Base-by-base conservation (phyloP, 495 filamentous ascomycete species). In the Pseudoneurospora amorphoporcata region DNA sequence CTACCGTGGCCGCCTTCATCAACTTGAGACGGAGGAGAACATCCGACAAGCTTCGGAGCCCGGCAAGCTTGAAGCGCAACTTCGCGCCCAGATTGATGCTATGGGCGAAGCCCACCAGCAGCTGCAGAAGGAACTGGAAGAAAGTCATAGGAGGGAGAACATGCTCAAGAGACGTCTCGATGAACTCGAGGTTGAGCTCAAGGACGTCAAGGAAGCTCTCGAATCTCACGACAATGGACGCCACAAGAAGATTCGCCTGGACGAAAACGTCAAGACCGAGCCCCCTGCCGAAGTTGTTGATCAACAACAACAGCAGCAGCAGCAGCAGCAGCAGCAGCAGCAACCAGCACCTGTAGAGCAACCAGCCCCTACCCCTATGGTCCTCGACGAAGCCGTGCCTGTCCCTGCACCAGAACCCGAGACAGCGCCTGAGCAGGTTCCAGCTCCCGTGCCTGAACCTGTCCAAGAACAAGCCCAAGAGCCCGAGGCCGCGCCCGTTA, bases 1-100 rank as follows among this genome's bases (percentile, higher is more conserved):
- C 37, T 98, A 96, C 84, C 87, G 92, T 39, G 92, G 92, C n/a
- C 90, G 94, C 35, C 91, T 98, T 47, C 87, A 87, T 19, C 93
- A 98, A 78, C 87, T 97, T 2, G 95, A 99, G 73, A 87, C 91
- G 73, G 91, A 90, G 74, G 92, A 95, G 37, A 72, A 38, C 10
- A 69, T 77, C 84, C 85, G 69, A 88, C 88, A 68, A 88, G 89
- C 58, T 84, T 90, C 75, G 82, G 89, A 74, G 85, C 86, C 45
- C 87, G 91, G 75, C 83, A 87, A 73, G 70, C 69, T 70, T 3
- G 84, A 85, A 45, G 81, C 76, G 0, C 81, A 83, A 39, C 78
- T 83, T 23, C 81, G 79, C 10, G 71, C 78, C 8, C 82, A 85
- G 73, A 74, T 84, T 32, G 83, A 87, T 45, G 82, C 83, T 73